phyloP scores from a whole-genome alignment of 2,329 filamentous ascomycete species.

The Helotiales sp. region DNA sequence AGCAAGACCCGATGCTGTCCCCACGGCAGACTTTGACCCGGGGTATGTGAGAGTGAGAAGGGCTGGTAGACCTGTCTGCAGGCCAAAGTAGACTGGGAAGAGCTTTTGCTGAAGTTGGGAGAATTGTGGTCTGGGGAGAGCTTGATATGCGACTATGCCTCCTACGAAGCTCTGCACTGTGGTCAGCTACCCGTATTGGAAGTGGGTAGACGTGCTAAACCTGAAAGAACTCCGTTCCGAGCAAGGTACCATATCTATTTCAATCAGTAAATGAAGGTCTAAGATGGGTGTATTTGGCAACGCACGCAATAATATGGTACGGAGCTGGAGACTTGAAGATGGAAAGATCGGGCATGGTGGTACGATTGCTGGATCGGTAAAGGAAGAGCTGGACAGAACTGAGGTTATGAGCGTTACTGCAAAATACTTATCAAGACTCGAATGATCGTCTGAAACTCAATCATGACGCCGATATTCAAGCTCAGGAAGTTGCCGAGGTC shows the following conservation, averaged over 20 bases:
- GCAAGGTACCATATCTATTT: constrained; percentile 80
- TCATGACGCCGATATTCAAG: background rate
- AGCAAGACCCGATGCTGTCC: constrained; percentile 44
- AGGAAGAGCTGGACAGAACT: background rate
- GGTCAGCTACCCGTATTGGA: background rate
- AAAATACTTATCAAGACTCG: background rate
- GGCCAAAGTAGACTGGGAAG: constrained; percentile 85
- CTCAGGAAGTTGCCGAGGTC: background rate
- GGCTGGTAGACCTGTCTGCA: constrained; percentile 76
- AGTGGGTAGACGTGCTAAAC: constrained; percentile 44
- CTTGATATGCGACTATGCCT: constrained; percentile 73
- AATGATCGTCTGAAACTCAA: background rate
- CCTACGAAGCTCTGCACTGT: constrained; percentile 66
- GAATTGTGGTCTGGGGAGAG: constrained; percentile 79
- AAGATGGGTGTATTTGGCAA: background rate
- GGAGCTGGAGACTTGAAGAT: constrained; percentile 63
- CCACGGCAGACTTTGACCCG: constrained; percentile 41
- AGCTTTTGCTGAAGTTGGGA: constrained; percentile 74
- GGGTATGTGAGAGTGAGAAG: constrained; percentile 80
- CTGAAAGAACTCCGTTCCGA: constrained; percentile 87
- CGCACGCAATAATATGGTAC: constrained; percentile 75
- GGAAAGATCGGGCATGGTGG: constrained; percentile 38
- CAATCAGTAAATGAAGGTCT: constrained; percentile 11
- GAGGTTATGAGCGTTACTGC: background rate
- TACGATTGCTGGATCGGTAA: constrained; percentile 22